These are phyloP conservation scores for Lipomyces chichibuensis DNA, from an alignment of 805 yeast genomes.

Conservation along the genomic window DNA sequence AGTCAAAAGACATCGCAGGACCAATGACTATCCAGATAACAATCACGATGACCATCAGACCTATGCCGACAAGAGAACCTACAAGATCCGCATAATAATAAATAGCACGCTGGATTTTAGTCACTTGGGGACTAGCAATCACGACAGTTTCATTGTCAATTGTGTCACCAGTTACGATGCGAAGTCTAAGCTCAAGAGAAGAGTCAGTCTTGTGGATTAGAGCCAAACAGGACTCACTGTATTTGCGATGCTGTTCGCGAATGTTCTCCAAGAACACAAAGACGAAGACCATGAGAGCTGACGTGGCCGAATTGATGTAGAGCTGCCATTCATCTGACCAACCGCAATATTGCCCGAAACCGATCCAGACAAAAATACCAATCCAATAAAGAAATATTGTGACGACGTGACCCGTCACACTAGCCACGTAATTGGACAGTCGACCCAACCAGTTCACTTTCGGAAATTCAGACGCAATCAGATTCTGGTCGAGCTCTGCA, in stretches of 20 bases:
- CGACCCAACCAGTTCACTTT: slow-evolving; percentile 45
- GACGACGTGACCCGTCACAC: slow-evolving; percentile 42
- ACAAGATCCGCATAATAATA: slow-evolving; percentile 50
- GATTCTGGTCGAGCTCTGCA: neutral
- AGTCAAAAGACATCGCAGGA: slow-evolving; percentile 45
- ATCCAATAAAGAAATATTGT: slow-evolving; percentile 46
- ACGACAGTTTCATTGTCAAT: neutral
- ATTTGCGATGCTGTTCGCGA: slow-evolving; percentile 47
- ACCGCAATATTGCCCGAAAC: slow-evolving; percentile 43
- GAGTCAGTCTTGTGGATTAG: slow-evolving; percentile 7
- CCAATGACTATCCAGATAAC: slow-evolving; percentile 49
- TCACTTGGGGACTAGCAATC: slow-evolving; percentile 30
- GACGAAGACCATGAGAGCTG: slow-evolving; percentile 45
- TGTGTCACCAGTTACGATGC: slow-evolving; percentile 5
- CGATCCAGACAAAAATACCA: slow-evolving; percentile 48
- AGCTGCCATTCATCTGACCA: slow-evolving; percentile 49
- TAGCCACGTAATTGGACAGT: slow-evolving; percentile 25
- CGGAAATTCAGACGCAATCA: neutral
- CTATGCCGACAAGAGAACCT: slow-evolving; percentile 51
- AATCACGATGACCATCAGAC: slow-evolving; percentile 45
- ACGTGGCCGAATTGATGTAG: slow-evolving; percentile 50
- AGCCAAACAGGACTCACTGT: slow-evolving; percentile 41
- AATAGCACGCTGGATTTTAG: slow-evolving; percentile 39
- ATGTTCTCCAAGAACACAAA: slow-evolving; percentile 49
- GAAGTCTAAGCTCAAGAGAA: slow-evolving; percentile 9